These are phyloP conservation scores for Candida vaughaniae DNA, from an alignment of 805 yeast species.

Conservation along the genomic window DNA sequence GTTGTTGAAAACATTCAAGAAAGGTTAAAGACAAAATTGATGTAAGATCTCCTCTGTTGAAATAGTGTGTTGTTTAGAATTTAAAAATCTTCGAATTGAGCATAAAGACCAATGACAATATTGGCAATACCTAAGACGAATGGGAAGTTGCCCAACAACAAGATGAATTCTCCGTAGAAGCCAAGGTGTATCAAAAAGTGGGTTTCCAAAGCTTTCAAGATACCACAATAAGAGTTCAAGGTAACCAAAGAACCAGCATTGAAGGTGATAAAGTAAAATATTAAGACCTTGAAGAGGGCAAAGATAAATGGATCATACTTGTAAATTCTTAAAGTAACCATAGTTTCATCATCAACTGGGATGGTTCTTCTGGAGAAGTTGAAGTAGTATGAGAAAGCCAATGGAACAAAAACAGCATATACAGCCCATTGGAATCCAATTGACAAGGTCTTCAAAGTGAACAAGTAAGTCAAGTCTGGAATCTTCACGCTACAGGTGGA, in stretches of 20 bases:
- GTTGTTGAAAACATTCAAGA: no score
- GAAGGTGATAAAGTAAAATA: slow-evolving; percentile 39
- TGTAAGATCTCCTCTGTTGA: no score
- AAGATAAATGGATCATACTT: slow-evolving; percentile 55
- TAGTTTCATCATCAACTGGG: slow-evolving; percentile 23
- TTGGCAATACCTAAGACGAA: slow-evolving; percentile 46
- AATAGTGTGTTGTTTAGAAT: no score
- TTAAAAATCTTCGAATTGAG: slow-evolving; percentile 48
- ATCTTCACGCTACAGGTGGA: slow-evolving; percentile 17
- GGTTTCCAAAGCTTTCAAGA: slow-evolving; percentile 26
- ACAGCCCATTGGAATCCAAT: slow-evolving; percentile 41
- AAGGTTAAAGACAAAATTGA: no score
- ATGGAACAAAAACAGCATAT: slow-evolving; percentile 41
- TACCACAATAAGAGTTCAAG: slow-evolving; percentile 24
- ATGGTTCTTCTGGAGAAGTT: slow-evolving; percentile 48
- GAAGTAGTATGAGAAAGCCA: slow-evolving; percentile 46
- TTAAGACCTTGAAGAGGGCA: slow-evolving; percentile 46
- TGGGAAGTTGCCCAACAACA: slow-evolving; percentile 47
- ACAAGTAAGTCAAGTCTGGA: slow-evolving; percentile 38
- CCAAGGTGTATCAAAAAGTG: slow-evolving; percentile 36
- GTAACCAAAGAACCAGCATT: slow-evolving; percentile 27
- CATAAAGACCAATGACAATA: slow-evolving; percentile 49
- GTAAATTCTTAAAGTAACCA: slow-evolving; percentile 37
- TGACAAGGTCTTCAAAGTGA: slow-evolving; percentile 26
- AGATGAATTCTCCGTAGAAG: slow-evolving; percentile 34